Conservation (phyloP, 768 basidiomycete genomes). For the Panaeolus papilionaceus region DNA sequence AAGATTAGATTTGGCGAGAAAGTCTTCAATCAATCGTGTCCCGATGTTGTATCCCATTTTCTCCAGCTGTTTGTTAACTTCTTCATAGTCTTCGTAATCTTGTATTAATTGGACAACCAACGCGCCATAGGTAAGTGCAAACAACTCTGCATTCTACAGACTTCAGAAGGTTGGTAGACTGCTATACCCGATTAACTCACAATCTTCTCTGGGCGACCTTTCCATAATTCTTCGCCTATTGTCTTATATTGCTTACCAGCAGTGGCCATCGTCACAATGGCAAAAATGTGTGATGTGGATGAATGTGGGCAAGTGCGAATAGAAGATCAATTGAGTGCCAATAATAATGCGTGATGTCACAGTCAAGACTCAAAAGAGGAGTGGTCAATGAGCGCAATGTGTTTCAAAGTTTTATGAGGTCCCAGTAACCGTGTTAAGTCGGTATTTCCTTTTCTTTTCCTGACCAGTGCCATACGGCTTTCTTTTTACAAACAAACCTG, state of each 20-base stretch:
- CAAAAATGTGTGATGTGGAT: constrained; percentile 5
- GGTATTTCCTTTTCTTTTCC: too few species aligned
- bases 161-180: constrained; percentile 26
- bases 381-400: too few species aligned
- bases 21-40: constrained; percentile 94
- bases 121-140: constrained; percentile 96
- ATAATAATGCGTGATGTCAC: constrained; percentile 37
- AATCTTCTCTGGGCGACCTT: constrained; percentile 92
- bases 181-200: constrained; percentile 50
- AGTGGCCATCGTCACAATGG: constrained; percentile 58
- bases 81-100: constrained; percentile 97
- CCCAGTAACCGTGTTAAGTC: too few species aligned
- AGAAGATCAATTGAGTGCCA: background rate
- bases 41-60: constrained; percentile 99
- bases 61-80: constrained; percentile 96
- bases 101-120: constrained; percentile 98
- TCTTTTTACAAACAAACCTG: too few species aligned
- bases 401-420: too few species aligned
- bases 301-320: constrained; percentile 16
- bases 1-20: constrained; percentile 90
- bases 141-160: constrained; percentile 92
- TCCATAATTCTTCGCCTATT: constrained; percentile 96
- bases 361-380: background rate
- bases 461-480: too few species aligned
- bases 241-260: constrained; percentile 85